A percentile compares a stretch with the other conserved stretches of the same genome.
These are phyloP conservation scores for Bonia amplexicaulis DNA, from an alignment of 176 grass and related monocot species.

Conservation along the genomic window DNA sequence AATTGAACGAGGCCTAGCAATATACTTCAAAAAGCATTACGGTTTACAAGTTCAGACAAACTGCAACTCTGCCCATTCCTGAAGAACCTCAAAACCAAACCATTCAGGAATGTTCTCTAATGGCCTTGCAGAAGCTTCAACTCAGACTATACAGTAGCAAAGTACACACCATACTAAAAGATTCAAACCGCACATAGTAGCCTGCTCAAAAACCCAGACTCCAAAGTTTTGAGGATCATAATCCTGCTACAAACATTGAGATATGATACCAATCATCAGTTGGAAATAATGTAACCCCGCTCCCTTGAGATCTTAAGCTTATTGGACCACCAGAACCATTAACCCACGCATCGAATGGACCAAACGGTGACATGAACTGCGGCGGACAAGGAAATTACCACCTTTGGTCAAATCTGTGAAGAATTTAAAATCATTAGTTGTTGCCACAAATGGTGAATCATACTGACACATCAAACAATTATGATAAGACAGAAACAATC, in stretches of 20 bases:
- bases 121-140: slow-evolving; percentile 17
- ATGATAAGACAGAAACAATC: not conserved
- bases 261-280: slow-evolving; percentile 21
- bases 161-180: slow-evolving; percentile 28
- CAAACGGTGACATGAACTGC: not conserved
- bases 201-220: slow-evolving; percentile 36
- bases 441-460: not conserved
- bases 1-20: not conserved
- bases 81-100: slow-evolving; percentile 39
- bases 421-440: not conserved
- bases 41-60: slow-evolving; percentile 8
- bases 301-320: slow-evolving; percentile 30
- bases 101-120: slow-evolving; percentile 32
- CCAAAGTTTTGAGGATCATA: slow-evolving; percentile 7
- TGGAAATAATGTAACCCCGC: slow-evolving; percentile 1
- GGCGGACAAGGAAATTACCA: not conserved
- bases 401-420: slow-evolving; percentile 28
- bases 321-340: slow-evolving; percentile 28
- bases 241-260: slow-evolving; percentile 33
- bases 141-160: slow-evolving; percentile 42
- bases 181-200: slow-evolving; percentile 33
- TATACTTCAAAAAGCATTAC: not conserved
- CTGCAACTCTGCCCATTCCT: slow-evolving; percentile 29
- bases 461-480: not conserved
- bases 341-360: not conserved